A percentile compares a stretch with the other conserved stretches of the same genome.
Evolutionary conservation across 345 rosid genomes (phyloP).

Genomic region (Euphorbia tirucalli): DNA sequence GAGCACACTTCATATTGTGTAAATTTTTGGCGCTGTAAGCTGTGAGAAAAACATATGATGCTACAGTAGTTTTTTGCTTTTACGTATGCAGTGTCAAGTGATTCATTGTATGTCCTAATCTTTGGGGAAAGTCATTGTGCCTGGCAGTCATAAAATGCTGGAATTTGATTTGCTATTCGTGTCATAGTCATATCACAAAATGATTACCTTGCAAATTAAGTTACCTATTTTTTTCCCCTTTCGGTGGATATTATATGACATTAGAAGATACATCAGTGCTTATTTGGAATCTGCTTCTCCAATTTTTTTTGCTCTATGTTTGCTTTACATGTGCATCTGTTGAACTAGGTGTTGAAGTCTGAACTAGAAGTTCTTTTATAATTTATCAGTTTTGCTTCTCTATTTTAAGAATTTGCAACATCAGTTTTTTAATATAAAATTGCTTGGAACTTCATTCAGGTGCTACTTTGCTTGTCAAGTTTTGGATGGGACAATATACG

Average conservation of each 20-base stretch:
- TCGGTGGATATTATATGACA: neutral
- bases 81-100: neutral
- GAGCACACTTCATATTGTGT: neutral
- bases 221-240: neutral
- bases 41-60: neutral
- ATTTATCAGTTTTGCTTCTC: neutral
- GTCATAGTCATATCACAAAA: neutral
- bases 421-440: neutral
- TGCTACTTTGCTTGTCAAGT: conserved; percentile 75
- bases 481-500: conserved; percentile 52
- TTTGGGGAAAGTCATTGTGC: neutral
- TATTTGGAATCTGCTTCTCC: neutral
- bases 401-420: neutral
- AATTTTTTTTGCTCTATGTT: neutral
- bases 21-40: neutral
- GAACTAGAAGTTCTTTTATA: neutral
- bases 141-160: neutral
- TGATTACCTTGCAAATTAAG: neutral
- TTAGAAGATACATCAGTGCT: neutral
- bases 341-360: neutral
- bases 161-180: neutral
- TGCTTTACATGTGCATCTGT: neutral
- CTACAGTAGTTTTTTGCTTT: neutral
- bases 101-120: neutral
- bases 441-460: conserved; percentile 38